Conservation (phyloP, 2,329 filamentous ascomycete genomes). For the Raffaelea deltoideospora region DNA sequence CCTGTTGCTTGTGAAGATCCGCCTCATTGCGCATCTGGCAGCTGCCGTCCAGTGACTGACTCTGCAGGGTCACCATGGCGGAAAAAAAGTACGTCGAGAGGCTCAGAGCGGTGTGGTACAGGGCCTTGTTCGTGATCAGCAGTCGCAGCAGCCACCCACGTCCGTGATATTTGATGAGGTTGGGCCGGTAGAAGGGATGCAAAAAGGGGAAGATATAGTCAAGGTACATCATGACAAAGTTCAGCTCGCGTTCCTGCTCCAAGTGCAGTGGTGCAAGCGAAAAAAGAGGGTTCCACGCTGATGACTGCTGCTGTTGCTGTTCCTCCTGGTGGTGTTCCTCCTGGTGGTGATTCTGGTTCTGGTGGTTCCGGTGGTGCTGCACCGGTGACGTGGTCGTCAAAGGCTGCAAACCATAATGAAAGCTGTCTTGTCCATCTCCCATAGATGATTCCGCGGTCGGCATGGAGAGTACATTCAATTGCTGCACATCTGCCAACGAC, state of each 20-base stretch:
- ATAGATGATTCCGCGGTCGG: no score
- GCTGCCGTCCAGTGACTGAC: no score
- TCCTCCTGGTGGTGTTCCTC: no score
- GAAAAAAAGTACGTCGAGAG: constrained; percentile 43
- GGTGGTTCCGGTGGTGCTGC: no score
- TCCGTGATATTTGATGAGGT: constrained; percentile 38
- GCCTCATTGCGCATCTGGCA: constrained; percentile 10
- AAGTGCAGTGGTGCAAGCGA: constrained; percentile 2
- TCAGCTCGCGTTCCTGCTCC: constrained; percentile 12
- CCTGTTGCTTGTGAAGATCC: constrained; percentile 16
- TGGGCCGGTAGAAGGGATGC: constrained; percentile 47
- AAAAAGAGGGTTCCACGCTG: not conserved
- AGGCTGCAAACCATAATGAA: no score
- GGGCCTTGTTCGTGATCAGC: constrained; percentile 38
- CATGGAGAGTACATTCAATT: no score
- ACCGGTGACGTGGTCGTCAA: no score
- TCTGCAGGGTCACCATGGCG: constrained; percentile 27
- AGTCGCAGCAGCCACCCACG: constrained; percentile 44
- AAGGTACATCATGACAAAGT: constrained; percentile 41
- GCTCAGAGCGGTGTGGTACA: constrained; percentile 41
- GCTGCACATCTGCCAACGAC: no score
- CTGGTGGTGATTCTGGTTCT: no score
- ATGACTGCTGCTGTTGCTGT: not conserved
- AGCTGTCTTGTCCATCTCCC: no score
- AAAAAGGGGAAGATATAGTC: constrained; percentile 48